phyloP scores from a whole-genome alignment of 1,139 yeast species.

The Protomyces inouyei region DNA sequence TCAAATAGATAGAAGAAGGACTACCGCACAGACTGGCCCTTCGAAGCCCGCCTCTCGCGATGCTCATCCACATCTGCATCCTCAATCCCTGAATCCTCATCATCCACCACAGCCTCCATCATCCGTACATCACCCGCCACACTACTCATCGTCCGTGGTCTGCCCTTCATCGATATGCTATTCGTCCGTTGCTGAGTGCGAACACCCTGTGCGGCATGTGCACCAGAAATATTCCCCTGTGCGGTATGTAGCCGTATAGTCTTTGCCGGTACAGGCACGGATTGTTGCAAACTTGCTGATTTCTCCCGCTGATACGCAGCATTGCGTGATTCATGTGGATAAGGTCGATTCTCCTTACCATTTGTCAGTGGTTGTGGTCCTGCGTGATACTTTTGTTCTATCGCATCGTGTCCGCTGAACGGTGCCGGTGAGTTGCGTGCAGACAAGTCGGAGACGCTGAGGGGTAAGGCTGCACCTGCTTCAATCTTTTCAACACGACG shows the following conservation, averaged over 20 bases:
- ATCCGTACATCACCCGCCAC: background rate
- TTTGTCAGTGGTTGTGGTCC: background rate
- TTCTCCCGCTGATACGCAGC: background rate
- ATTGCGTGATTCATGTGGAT: background rate
- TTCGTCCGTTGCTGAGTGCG: background rate
- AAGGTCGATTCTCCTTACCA: background rate
- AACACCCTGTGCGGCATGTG: background rate
- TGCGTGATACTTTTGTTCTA: background rate
- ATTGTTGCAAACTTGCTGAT: background rate
- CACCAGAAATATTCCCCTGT: background rate
- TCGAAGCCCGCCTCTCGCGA: background rate
- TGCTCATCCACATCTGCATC: background rate
- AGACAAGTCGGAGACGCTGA: background rate
- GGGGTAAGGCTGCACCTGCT: slow-evolving; percentile 16
- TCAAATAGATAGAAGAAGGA: too few relatives aligned
- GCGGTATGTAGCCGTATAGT: background rate
- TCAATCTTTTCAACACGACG: slow-evolving; percentile 21
- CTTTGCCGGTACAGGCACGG: background rate
- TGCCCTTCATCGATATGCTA: background rate
- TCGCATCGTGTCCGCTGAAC: background rate
- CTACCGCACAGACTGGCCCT: background rate
- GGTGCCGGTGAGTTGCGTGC: background rate
- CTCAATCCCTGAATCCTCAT: background rate
- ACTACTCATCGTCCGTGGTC: background rate
- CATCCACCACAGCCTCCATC: background rate